Evolutionary conservation across 2,329 filamentous ascomycete genomes (phyloP).

Genomic region (Alternaria sp.): DNA sequence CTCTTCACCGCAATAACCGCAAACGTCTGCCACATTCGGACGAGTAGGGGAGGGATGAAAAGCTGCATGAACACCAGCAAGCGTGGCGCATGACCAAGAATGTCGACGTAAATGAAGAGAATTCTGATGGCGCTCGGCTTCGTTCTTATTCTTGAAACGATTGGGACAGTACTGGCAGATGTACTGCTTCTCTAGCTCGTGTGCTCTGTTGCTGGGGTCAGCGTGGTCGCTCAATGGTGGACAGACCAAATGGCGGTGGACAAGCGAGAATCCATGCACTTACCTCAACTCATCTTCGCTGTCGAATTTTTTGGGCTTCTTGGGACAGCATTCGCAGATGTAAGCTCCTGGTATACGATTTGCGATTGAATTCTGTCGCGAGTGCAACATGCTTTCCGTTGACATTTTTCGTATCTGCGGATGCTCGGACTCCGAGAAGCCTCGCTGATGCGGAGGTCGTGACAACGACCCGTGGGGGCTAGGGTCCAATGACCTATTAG

Average conservation of each 20-base stretch:
- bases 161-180: conserved; percentile 92
- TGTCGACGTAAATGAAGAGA: conserved; percentile 90
- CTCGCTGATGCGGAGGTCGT: conserved; percentile 52
- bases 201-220: conserved; percentile 65
- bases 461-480: conserved; percentile 53
- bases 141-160: conserved; percentile 98
- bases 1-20: conserved; percentile 95
- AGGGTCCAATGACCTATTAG: conserved; percentile 56
- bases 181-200: conserved; percentile 96
- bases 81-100: conserved; percentile 95
- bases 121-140: conserved; percentile 95
- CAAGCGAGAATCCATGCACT: conserved; percentile 48
- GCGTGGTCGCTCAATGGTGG: conserved; percentile 22
- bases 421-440: conserved; percentile 52
- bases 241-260: conserved; percentile 36
- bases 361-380: conserved; percentile 59
- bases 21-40: conserved; percentile 73
- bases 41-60: conserved; percentile 82
- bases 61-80: conserved; percentile 75
- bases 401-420: conserved; percentile 58
- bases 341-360: conserved; percentile 65
- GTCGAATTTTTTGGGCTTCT: conserved; percentile 96
- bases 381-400: conserved; percentile 53
- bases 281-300: conserved; percentile 84
- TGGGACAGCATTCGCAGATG: conserved; percentile 94